Conservation (phyloP, 2,329 filamentous ascomycete genomes). For the Kalaharituber pfeilii region DNA sequence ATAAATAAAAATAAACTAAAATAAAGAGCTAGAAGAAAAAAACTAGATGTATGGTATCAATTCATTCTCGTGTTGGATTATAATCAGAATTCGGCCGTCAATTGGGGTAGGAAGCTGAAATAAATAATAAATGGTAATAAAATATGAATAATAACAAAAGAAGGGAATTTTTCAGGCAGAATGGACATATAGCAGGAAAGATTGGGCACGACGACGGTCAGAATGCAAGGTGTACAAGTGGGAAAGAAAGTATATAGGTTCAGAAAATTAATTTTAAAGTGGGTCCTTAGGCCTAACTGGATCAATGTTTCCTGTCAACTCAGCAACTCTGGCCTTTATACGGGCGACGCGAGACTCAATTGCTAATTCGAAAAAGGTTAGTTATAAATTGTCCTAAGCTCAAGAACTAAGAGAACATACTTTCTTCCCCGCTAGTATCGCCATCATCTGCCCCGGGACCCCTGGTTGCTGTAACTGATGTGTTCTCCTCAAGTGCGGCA, state of each 20-base stretch:
- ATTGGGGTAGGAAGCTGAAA: neutral
- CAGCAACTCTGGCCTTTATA: constrained; percentile 92
- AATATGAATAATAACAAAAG: too few species aligned
- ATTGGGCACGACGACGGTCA: too few species aligned
- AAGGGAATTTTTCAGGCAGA: too few species aligned
- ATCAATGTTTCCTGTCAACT: constrained; percentile 76
- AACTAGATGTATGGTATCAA: constrained; percentile 2
- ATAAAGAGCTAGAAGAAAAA: neutral
- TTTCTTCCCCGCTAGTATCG: constrained; percentile 93
- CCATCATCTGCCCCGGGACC: constrained; percentile 53
- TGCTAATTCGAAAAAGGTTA: constrained; percentile 37
- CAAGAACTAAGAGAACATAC: constrained; percentile 37
- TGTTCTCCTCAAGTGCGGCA: constrained; percentile 22
- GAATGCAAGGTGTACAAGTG: too few species aligned
- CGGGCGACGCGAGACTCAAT: constrained; percentile 93
- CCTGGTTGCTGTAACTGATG: constrained; percentile 21
- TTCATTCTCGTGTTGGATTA: too few species aligned
- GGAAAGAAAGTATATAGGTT: neutral
- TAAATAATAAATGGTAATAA: neutral
- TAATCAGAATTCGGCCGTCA: too few species aligned
- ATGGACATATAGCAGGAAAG: too few species aligned
- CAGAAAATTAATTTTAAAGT: neutral
- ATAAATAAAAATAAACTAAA: neutral
- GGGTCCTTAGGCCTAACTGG: neutral
- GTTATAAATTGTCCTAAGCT: constrained; percentile 4